A percentile compares a stretch with the other conserved stretches of the same genome.
phyloP scores from a whole-genome alignment of 2,329 filamentous ascomycete species.

The Trichoderma sp. region DNA sequence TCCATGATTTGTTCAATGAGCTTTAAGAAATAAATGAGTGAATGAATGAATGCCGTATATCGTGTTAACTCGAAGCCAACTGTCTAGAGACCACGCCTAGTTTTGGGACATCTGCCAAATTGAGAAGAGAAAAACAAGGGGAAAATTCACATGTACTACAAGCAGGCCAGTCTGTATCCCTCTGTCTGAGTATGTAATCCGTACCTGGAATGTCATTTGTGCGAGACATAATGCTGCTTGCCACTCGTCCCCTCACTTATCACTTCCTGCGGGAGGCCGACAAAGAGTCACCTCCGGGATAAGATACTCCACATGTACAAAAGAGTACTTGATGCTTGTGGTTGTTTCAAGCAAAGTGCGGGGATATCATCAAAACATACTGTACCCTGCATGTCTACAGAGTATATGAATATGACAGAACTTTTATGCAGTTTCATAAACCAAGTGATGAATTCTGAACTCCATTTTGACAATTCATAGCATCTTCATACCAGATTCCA shows the following conservation, averaged over 20 bases:
- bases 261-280: background rate
- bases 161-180: background rate
- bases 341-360: background rate
- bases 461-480: background rate
- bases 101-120: background rate
- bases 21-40: background rate
- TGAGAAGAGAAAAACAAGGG: background rate
- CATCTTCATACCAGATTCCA: background rate
- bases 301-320: background rate
- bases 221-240: background rate
- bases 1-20: background rate
- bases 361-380: background rate
- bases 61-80: too few species aligned
- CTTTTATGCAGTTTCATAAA: background rate
- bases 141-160: background rate
- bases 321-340: background rate
- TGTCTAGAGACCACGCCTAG: background rate
- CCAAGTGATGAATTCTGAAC: background rate
- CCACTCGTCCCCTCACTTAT: background rate
- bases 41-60: too few species aligned
- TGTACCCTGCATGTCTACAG: background rate
- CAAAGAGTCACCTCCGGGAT: background rate
- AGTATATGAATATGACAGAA: background rate
- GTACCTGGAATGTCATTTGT: background rate
- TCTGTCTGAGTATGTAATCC: background rate